Evolutionary conservation across 2,329 filamentous ascomycete genomes (phyloP).

Genomic region (Xylariaceae sp.): DNA sequence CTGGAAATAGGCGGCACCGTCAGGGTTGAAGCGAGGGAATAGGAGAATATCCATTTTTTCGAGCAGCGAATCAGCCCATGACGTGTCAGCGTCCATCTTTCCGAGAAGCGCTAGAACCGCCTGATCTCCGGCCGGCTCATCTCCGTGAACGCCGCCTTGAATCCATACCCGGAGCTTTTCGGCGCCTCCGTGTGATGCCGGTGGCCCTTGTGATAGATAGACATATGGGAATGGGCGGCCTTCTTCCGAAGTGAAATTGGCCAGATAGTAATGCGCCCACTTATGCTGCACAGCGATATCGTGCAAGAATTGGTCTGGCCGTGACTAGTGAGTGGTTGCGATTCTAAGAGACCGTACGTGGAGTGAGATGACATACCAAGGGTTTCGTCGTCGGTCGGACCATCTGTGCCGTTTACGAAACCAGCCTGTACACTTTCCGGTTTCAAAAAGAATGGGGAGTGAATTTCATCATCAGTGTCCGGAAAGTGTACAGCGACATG

Average conservation of each 20-base stretch:
- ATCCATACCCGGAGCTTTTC: constrained; percentile 28
- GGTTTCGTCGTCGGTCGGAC: constrained; percentile 29
- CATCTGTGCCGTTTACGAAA: constrained; percentile 29
- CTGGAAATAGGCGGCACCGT: constrained; percentile 30
- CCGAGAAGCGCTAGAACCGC: constrained; percentile 27
- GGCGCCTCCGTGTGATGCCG: neutral
- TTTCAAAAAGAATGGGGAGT: constrained; percentile 29
- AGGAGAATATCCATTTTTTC: constrained; percentile 24
- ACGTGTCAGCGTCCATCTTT: constrained; percentile 24
- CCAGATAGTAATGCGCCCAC: constrained; percentile 28
- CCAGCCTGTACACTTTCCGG: constrained; percentile 23
- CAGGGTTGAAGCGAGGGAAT: constrained; percentile 27
- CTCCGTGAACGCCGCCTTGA: constrained; percentile 28
- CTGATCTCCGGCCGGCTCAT: constrained; percentile 29
- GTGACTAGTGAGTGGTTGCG: neutral
- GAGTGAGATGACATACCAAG: constrained; percentile 24
- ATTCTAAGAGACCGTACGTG: neutral
- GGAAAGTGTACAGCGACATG: constrained; percentile 30
- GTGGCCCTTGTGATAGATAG: constrained; percentile 18
- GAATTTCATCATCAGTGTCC: constrained; percentile 28
- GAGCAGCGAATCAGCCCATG: constrained; percentile 24
- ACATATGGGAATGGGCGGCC: constrained; percentile 27
- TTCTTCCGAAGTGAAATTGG: constrained; percentile 31
- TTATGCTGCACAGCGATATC: constrained; percentile 27
- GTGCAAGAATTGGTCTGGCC: constrained; percentile 27